A percentile compares a stretch with the other conserved stretches of the same genome.
phyloP scores from a whole-genome alignment of 2,329 filamentous ascomycete genomes.

The Penicillium verrucosum region DNA sequence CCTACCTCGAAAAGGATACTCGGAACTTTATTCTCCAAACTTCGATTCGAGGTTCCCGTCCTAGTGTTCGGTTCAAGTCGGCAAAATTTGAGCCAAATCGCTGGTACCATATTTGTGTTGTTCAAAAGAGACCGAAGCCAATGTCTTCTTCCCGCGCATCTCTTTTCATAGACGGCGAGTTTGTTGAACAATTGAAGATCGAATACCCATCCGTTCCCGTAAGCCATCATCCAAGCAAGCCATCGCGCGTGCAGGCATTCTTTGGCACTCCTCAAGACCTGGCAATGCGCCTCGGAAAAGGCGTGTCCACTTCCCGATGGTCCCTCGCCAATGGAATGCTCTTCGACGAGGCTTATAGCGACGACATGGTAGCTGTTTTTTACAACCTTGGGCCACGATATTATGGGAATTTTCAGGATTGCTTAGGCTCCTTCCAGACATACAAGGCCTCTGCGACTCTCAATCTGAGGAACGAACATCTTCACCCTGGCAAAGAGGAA shows the following conservation, averaged over 20 bases:
- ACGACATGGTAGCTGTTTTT: constrained; percentile 88
- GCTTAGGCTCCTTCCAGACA: constrained; percentile 91
- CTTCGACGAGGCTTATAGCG: constrained; percentile 81
- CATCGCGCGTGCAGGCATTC: constrained; percentile 76
- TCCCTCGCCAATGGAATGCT: constrained; percentile 87
- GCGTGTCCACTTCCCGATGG: constrained; percentile 74
- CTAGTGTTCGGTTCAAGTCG: constrained; percentile 90
- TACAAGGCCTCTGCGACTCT: constrained; percentile 89
- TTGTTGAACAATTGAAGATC: constrained; percentile 86
- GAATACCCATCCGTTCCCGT: constrained; percentile 79
- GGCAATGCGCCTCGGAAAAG: constrained; percentile 69
- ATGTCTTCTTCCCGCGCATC: constrained; percentile 76
- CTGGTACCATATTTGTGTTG: constrained; percentile 93
- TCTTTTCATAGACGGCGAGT: constrained; percentile 89
- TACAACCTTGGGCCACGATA: constrained; percentile 87
- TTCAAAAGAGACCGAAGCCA: constrained; percentile 75
- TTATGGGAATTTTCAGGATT: constrained; percentile 94
- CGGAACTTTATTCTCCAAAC: constrained; percentile 95
- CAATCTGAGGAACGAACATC: constrained; percentile 84
- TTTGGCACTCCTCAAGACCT: constrained; percentile 88
- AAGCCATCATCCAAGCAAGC: constrained; percentile 51
- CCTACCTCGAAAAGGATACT: constrained; percentile 91
- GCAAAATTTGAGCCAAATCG: constrained; percentile 68
- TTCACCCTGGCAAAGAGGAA: constrained; percentile 86
- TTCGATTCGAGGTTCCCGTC: constrained; percentile 77